Evolutionary conservation across 1,284 basidiomycete genomes (phyloP).

Genomic region (Phylloboletellus chloephorus): DNA sequence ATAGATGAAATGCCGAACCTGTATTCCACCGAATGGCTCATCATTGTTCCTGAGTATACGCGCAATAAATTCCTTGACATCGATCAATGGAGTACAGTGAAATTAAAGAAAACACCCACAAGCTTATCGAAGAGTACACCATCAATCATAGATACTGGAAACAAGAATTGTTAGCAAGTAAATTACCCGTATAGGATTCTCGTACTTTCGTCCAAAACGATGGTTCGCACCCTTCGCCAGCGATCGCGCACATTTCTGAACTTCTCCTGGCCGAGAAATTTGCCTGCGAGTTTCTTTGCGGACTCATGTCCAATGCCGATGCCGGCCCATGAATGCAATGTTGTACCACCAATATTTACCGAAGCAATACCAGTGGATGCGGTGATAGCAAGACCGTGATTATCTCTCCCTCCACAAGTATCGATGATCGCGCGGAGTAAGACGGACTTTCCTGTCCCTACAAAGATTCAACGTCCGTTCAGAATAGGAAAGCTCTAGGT

Average conservation of each 20-base stretch:
- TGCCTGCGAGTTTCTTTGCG: constrained; percentile 58
- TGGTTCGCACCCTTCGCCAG: constrained; percentile 73
- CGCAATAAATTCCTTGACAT: constrained; percentile 47
- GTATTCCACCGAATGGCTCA: constrained; percentile 91
- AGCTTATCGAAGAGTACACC: constrained; percentile 90
- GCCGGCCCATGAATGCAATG: constrained; percentile 90
- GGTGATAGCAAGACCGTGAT: constrained; percentile 83
- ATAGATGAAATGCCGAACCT: constrained; percentile 43
- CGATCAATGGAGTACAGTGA: constrained; percentile 6
- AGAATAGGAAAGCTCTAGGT: neutral
- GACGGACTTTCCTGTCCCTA: constrained; percentile 94
- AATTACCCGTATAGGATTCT: neutral
- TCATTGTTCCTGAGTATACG: constrained; percentile 55
- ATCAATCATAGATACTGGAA: constrained; percentile 93
- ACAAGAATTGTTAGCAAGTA: constrained; percentile 4
- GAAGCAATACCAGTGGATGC: constrained; percentile 92
- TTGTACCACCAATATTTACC: constrained; percentile 90
- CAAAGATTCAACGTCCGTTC: constrained; percentile 9
- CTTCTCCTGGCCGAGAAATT: constrained; percentile 55
- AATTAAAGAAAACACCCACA: constrained; percentile 14
- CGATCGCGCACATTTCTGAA: constrained; percentile 64
- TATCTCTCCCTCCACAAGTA: constrained; percentile 46
- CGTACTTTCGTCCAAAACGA: constrained; percentile 93
- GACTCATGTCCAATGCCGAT: constrained; percentile 79
- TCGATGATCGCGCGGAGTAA: constrained; percentile 87